Evolutionary conservation across 1,139 yeast genomes (phyloP).

Genomic region (Pichia sp.): DNA sequence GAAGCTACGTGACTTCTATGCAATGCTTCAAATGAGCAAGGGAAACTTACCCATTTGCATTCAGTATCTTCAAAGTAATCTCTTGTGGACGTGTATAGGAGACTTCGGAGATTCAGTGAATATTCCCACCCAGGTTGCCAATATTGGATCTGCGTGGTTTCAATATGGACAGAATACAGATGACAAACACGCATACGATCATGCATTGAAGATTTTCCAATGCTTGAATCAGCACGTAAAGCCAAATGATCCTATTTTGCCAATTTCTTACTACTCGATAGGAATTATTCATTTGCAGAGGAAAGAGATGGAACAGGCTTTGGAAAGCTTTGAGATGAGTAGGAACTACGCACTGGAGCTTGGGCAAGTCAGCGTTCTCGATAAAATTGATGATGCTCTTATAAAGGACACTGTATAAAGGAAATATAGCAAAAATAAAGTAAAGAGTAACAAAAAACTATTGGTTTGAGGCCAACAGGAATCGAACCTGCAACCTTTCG

Average conservation of each 20-base stretch:
- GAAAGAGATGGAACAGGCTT: constrained; percentile 50
- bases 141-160: constrained; percentile 24
- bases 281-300: constrained; percentile 70
- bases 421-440: no score
- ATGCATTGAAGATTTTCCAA: constrained; percentile 17
- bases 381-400: constrained; percentile 46
- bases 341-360: constrained; percentile 64
- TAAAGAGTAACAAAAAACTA: no score
- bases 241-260: constrained; percentile 47
- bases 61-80: constrained; percentile 13
- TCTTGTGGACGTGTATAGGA: constrained; percentile 12
- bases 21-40: constrained; percentile 20
- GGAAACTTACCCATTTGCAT: constrained; percentile 13
- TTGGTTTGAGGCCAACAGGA: constrained; percentile 43
- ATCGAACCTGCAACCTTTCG: constrained; percentile 44
- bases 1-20: constrained; percentile 22
- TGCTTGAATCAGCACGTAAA: constrained; percentile 14
- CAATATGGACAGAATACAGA: constrained; percentile 12
- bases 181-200: constrained; percentile 9
- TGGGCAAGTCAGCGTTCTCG: constrained; percentile 55
- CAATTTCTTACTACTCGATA: constrained; percentile 75
- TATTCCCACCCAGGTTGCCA: constrained; percentile 20
- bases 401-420: neutral
- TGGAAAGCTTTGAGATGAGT: constrained; percentile 58
- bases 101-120: constrained; percentile 14